phyloP scores from a whole-genome alignment of 805 yeast species.

The Saitoella complicata region DNA sequence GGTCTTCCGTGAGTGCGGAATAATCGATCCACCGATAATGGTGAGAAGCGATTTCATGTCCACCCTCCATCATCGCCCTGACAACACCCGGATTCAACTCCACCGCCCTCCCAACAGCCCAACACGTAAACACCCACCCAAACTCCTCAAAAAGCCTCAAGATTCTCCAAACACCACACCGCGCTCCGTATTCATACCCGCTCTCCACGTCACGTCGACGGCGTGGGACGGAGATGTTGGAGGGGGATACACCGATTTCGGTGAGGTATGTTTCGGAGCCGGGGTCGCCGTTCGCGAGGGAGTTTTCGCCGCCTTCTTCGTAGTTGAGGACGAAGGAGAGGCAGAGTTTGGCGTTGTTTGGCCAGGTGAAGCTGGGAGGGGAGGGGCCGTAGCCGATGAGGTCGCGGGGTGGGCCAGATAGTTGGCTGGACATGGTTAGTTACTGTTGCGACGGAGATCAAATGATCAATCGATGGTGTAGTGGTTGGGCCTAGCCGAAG shows the following conservation, averaged over 20 bases:
- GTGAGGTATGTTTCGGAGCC: constrained; percentile 16
- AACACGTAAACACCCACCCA: constrained; percentile 21
- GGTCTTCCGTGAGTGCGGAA: constrained; percentile 18
- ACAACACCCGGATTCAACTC: constrained; percentile 22
- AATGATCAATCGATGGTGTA: no score
- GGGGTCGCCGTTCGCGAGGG: constrained; percentile 20
- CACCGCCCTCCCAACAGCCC: constrained; percentile 27
- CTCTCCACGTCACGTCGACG: constrained; percentile 20
- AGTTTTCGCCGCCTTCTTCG: constrained; percentile 24
- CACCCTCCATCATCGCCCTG: constrained; percentile 23
- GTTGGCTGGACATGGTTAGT: no score
- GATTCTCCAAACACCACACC: constrained; percentile 23
- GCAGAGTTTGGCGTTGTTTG: constrained; percentile 21
- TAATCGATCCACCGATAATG: constrained; percentile 25
- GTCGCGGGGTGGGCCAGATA: constrained; percentile 13
- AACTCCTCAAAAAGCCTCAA: constrained; percentile 22
- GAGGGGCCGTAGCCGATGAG: constrained; percentile 21
- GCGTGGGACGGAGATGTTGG: not conserved
- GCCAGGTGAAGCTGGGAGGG: constrained; percentile 22
- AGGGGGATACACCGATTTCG: constrained; percentile 14
- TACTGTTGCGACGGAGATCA: no score
- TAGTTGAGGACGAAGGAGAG: constrained; percentile 22
- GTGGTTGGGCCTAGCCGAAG: no score
- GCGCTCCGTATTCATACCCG: constrained; percentile 23
- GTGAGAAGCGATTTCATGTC: constrained; percentile 26